Conservation (phyloP, 768 basidiomycete genomes). For the Termitomyces titanicus region DNA sequence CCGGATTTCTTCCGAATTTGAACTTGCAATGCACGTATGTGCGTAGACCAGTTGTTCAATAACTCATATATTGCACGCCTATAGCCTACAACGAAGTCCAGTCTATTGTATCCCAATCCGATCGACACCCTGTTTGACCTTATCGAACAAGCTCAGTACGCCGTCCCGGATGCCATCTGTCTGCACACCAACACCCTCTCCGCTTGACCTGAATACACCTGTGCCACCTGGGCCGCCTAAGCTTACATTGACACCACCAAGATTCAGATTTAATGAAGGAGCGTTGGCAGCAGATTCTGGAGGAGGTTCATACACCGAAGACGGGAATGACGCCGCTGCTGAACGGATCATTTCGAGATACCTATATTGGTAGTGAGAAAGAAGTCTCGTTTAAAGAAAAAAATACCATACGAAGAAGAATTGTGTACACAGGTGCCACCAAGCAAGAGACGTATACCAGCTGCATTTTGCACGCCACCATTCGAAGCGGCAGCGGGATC, state of each 20-base stretch:
- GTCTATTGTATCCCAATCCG: slow-evolving; percentile 43
- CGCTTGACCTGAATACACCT: slow-evolving; percentile 81
- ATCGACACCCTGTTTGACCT: slow-evolving; percentile 85
- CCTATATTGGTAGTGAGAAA: slow-evolving; percentile 33
- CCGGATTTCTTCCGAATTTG: slow-evolving; percentile 25
- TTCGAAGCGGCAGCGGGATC: slow-evolving; percentile 54
- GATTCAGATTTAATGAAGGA: slow-evolving; percentile 84
- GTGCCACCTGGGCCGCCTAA: slow-evolving; percentile 84
- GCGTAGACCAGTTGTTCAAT: neutral
- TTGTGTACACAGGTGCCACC: slow-evolving; percentile 97
- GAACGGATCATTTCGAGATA: slow-evolving; percentile 87
- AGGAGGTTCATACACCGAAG: slow-evolving; percentile 69
- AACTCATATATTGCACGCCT: neutral
- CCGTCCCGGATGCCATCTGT: slow-evolving; percentile 90
- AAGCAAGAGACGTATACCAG: slow-evolving; percentile 75
- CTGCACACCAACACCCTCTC: slow-evolving; percentile 69
- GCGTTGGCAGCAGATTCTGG: slow-evolving; percentile 70
- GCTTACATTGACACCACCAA: slow-evolving; percentile 89
- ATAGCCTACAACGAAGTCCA: neutral
- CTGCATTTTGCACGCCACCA: slow-evolving; percentile 43
- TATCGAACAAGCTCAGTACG: slow-evolving; percentile 81
- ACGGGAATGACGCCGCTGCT: slow-evolving; percentile 59
- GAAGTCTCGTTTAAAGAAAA: slow-evolving; percentile 1
- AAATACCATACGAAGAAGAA: slow-evolving; percentile 70
- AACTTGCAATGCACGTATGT: neutral